phyloP scores from a whole-genome alignment of 2,329 filamentous ascomycete genomes.

The Cladosporium sphaerospermum region DNA sequence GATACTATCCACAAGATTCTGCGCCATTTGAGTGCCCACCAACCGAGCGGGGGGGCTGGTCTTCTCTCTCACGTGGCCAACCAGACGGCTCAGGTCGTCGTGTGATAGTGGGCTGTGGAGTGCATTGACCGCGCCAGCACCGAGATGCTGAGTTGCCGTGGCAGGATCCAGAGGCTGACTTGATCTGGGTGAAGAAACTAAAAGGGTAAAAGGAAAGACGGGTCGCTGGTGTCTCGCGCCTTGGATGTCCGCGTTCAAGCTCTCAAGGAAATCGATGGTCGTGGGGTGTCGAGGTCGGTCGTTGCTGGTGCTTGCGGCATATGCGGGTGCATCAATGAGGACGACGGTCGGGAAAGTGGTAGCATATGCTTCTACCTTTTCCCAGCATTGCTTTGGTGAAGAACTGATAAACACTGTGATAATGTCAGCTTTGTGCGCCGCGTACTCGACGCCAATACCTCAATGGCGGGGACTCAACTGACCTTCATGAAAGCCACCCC shows the following conservation, averaged over 20 bases:
- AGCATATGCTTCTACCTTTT: conserved; percentile 22
- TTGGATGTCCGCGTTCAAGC: conserved; percentile 20
- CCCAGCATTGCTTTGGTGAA: conserved; percentile 19
- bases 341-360: conserved; percentile 22
- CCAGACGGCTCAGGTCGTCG: conserved; percentile 38
- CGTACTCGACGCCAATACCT: not conserved
- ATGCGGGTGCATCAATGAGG: conserved; percentile 20
- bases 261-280: conserved; percentile 19
- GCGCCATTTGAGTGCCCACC: conserved; percentile 27
- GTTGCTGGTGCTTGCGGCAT: conserved; percentile 5
- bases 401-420: conserved; percentile 27
- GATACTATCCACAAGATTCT: conserved; percentile 26
- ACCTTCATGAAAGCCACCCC: conserved; percentile 29
- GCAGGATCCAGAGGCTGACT: conserved; percentile 8
- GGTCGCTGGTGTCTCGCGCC: conserved; percentile 22
- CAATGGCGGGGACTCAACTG: conserved; percentile 1
- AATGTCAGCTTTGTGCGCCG: conserved; percentile 10
- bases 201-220: conserved; percentile 24
- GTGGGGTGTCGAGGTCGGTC: conserved; percentile 5
- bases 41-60: conserved; percentile 22
- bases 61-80: conserved; percentile 27
- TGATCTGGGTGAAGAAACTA: conserved; percentile 4
- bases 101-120: conserved; percentile 71
- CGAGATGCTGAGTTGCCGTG: conserved; percentile 54
- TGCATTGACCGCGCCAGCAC: conserved; percentile 81